Conservation (phyloP, 2,329 filamentous ascomycete genomes). For the Chaetomiaceae sp. region DNA sequence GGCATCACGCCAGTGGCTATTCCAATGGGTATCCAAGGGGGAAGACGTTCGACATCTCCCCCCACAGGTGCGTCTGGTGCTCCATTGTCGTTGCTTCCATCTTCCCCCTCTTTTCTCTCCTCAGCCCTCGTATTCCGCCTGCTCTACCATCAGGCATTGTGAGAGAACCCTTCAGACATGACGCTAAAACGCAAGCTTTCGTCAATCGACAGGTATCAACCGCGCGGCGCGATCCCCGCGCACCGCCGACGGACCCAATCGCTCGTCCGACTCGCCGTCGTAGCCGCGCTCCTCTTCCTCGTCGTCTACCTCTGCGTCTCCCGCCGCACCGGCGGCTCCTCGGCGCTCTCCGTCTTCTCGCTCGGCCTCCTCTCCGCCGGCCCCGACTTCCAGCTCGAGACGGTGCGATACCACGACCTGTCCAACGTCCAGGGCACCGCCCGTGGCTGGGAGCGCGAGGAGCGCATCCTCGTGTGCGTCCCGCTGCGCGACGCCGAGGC, state of each 20-base stretch:
- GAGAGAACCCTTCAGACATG: background rate
- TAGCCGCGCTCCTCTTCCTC: conserved; percentile 54
- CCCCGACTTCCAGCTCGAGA: conserved; percentile 76
- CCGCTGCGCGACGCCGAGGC: conserved; percentile 88
- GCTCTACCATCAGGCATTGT: too few relatives aligned
- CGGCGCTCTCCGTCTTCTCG: conserved; percentile 53
- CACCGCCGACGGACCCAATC: conserved; percentile 69
- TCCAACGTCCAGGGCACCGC: conserved; percentile 86
- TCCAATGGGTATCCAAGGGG: conserved; percentile 77
- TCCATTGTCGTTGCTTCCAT: conserved; percentile 4
- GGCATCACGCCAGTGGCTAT: conserved; percentile 70
- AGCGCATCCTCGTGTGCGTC: conserved; percentile 90
- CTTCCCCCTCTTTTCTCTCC: background rate
- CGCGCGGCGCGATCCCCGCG: conserved; percentile 67
- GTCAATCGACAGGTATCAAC: conserved; percentile 67
- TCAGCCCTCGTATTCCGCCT: background rate
- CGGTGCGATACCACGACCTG: conserved; percentile 94
- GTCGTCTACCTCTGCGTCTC: conserved; percentile 75
- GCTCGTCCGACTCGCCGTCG: conserved; percentile 60
- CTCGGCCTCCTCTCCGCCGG: conserved; percentile 60
- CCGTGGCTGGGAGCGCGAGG: conserved; percentile 91
- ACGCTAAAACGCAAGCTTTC: conserved; percentile 16
- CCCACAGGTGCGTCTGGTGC: conserved; percentile 63
- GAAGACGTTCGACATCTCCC: conserved; percentile 80
- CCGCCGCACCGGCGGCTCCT: conserved; percentile 29